Conservation (phyloP, 805 yeast species). For the Candida ovalis region DNA sequence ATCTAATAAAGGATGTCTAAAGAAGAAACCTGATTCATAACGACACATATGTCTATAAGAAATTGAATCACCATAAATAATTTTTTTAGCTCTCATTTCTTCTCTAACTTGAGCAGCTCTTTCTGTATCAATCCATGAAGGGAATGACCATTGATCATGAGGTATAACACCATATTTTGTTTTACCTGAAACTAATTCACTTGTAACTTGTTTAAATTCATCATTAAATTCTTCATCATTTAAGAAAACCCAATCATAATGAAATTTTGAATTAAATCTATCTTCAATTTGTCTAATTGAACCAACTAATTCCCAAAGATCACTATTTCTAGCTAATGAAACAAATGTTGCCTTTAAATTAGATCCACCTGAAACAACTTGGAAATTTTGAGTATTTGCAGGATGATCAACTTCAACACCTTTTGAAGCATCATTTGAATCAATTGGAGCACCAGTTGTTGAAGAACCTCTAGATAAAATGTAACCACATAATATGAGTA, state of each 20-base stretch:
- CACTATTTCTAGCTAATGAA: conserved; percentile 74
- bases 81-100: conserved; percentile 45
- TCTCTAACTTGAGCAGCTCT: conserved; percentile 56
- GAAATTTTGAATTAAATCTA: conserved; percentile 73
- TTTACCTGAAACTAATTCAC: conserved; percentile 68
- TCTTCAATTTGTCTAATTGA: conserved; percentile 83
- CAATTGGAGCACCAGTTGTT: conserved; percentile 22
- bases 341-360: conserved; percentile 77
- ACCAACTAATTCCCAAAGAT: conserved; percentile 54
- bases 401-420: conserved; percentile 11
- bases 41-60: conserved; percentile 91
- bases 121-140: conserved; percentile 73
- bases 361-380: conserved; percentile 12
- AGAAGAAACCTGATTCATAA: conserved; percentile 86
- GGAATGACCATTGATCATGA: conserved; percentile 84
- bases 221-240: conserved; percentile 84
- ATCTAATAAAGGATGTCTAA: conserved; percentile 65
- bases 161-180: conserved; percentile 79
- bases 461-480: conserved; percentile 46
- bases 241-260: conserved; percentile 94
- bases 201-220: conserved; percentile 69
- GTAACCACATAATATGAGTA: conserved; percentile 44
- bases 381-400: conserved; percentile 3
- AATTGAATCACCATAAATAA: conserved; percentile 63
- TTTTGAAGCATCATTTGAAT: not conserved